Evolutionary conservation across 208 protist genomes (phyloP).

Genomic region (Wallacemonas sp.): DNA sequence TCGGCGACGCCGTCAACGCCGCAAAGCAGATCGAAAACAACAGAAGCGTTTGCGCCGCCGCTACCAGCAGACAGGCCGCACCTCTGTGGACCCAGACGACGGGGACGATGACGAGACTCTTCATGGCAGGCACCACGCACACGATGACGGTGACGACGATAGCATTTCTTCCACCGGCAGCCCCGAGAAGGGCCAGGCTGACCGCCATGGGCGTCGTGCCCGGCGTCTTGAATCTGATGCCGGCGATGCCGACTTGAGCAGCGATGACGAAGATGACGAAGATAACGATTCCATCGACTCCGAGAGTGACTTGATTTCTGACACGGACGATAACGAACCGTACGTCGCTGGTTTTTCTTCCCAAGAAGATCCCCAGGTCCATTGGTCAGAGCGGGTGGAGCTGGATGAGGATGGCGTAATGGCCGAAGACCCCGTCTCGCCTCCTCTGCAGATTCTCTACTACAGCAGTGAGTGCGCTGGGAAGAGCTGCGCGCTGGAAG

Average conservation of each 20-base stretch:
- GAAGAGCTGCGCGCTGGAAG: slow-evolving; percentile 72
- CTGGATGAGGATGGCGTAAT: slow-evolving; percentile 36
- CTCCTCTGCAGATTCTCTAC: slow-evolving; percentile 56
- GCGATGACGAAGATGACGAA: slow-evolving; percentile 13
- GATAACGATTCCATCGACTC: slow-evolving; percentile 4
- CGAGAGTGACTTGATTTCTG: slow-evolving; percentile 1
- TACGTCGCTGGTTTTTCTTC: slow-evolving; percentile 16
- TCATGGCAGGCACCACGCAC: neutral
- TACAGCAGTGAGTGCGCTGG: slow-evolving; percentile 64
- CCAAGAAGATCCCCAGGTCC: slow-evolving; percentile 4
- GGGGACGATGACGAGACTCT: neutral
- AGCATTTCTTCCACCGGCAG: neutral
- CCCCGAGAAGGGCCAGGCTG: neutral
- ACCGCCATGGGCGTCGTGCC: neutral
- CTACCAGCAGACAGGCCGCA: neutral
- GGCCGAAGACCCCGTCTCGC: slow-evolving; percentile 30
- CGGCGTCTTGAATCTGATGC: neutral
- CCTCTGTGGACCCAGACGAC: neutral
- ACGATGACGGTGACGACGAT: neutral
- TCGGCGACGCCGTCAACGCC: slow-evolving; percentile 29
- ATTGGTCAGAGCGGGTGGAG: slow-evolving; percentile 26
- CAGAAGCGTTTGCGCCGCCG: slow-evolving; percentile 14
- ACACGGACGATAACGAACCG: slow-evolving; percentile 13
- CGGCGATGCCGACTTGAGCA: neutral
- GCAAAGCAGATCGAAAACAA: slow-evolving; percentile 15